Evolutionary conservation across 805 yeast genomes (phyloP).

Genomic region (Schwanniomyces polymorphus): DNA sequence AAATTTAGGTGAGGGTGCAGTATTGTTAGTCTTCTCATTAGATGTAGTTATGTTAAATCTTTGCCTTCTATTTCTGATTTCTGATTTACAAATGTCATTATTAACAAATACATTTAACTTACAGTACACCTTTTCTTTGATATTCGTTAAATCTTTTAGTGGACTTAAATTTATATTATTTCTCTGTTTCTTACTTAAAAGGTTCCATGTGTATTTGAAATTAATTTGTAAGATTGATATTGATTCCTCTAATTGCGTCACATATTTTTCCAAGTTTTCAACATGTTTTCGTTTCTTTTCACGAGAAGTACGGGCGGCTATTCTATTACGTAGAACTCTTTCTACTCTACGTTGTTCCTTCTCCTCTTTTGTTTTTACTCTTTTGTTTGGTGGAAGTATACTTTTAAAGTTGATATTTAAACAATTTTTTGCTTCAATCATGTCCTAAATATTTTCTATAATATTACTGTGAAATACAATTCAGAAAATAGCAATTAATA

Average conservation of each 20-base stretch:
- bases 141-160: conserved; percentile 17
- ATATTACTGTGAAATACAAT: too few species aligned
- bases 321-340: conserved; percentile 87
- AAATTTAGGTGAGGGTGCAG: neutral
- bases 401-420: conserved; percentile 28
- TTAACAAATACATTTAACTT: conserved; percentile 16
- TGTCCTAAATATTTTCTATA: too few species aligned
- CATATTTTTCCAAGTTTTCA: conserved; percentile 73
- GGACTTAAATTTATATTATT: conserved; percentile 5
- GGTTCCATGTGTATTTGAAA: conserved; percentile 15
- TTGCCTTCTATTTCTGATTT: conserved; percentile 11
- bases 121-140: conserved; percentile 25
- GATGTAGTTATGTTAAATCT: too few species aligned
- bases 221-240: conserved; percentile 23
- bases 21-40: neutral
- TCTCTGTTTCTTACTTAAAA: conserved; percentile 11
- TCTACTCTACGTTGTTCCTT: conserved; percentile 96
- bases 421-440: conserved; percentile 6
- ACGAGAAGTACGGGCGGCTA: conserved; percentile 96
- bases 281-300: conserved; percentile 94
- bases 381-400: conserved; percentile 87
- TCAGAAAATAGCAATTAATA: too few species aligned
- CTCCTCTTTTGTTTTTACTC: conserved; percentile 95
- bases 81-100: conserved; percentile 1
- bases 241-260: conserved; percentile 41